Evolutionary conservation across 2,329 filamentous ascomycete genomes (phyloP), one percentile per base, ranked within the genome.

Genomic region (Gnomoniopsis smithogilvyi): DNA sequence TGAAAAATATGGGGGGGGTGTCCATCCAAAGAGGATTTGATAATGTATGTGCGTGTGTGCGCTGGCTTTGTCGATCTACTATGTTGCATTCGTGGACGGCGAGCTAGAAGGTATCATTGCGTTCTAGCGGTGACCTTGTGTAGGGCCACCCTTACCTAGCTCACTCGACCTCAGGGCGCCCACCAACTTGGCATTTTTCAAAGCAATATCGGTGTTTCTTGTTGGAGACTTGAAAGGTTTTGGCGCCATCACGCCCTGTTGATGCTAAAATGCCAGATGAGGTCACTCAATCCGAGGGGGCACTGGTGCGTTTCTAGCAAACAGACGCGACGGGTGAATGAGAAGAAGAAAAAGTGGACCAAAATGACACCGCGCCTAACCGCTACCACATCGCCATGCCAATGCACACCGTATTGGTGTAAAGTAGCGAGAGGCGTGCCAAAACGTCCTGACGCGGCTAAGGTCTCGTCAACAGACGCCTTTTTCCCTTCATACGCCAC

Each of bases 81-180:
- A 3, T 3, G 4, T 12, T 6, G 6, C 4, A 33, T 21, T n/a
- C 3, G 7, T 36, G 15, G 10, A 21, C 36, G 43, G 54, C 48
- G 57, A 56, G 53, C 47, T 60, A 60, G 53, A 60, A 60, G 58
- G 53, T 56, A 48, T 56, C 58, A 60, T 56, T 36, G 48, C 55
- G 48, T 60, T 60, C 53, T 60, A 52, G 58, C 58, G 58, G 58
- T 60, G 58, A 56, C 53, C 26, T 48, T 47, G 48, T 51, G 22
- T n/a, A 34, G 48, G 47, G 36, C 54, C 15, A 50, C 30, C 48
- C 36, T 51, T 51, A 21, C 49, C 36, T 38, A 33, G 49, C 22
- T 17, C 21, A 11, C 24, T 49, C n/a, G 6, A 22, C 19, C 30
- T 14, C 17, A n/a, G 34, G n/a, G 2, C 33, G 21, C 11, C 12